A percentile compares a stretch with the other conserved stretches of the same genome.
These are phyloP conservation scores for Epichloe sp. DNA, from an alignment of 2,329 filamentous ascomycete species.

Conservation along the genomic window DNA sequence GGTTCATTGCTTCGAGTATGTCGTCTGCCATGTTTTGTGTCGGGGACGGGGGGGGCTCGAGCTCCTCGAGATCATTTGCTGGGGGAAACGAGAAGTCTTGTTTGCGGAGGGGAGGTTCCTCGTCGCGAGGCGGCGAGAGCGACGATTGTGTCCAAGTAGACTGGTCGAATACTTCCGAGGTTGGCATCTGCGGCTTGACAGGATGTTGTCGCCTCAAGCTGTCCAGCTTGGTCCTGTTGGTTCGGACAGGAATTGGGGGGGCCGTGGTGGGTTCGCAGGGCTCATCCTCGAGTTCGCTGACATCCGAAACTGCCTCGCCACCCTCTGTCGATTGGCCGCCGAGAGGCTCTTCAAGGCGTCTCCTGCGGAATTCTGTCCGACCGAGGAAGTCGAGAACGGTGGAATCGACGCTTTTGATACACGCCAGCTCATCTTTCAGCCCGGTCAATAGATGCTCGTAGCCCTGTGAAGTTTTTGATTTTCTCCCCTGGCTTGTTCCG, in stretches of 20 bases:
- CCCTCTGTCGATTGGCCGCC: slow-evolving; percentile 7
- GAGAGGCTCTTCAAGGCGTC: neutral
- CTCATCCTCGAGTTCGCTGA: slow-evolving; percentile 41
- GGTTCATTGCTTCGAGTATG: slow-evolving; percentile 41
- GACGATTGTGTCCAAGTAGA: neutral
- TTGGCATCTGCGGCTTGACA: slow-evolving; percentile 16
- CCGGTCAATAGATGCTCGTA: slow-evolving; percentile 30
- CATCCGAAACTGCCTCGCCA: slow-evolving; percentile 27
- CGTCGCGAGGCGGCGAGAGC: neutral
- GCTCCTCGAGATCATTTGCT: neutral
- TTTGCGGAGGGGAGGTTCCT: neutral
- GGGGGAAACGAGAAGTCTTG: neutral
- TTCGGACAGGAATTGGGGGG: slow-evolving; percentile 11
- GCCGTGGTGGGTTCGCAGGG: slow-evolving; percentile 7
- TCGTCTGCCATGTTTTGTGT: slow-evolving; percentile 41
- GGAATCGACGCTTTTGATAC: slow-evolving; percentile 11
- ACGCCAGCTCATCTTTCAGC: slow-evolving; percentile 28
- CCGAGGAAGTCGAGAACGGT: slow-evolving; percentile 8
- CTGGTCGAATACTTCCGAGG: slow-evolving; percentile 10
- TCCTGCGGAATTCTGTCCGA: neutral
- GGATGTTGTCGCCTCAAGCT: slow-evolving; percentile 11
- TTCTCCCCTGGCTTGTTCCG: slow-evolving; percentile 14
- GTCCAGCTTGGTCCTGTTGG: slow-evolving; percentile 12
- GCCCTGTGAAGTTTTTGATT: slow-evolving; percentile 21
- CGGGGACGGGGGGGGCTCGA: slow-evolving; percentile 19